Evolutionary conservation across 2,329 filamentous ascomycete species (phyloP).

Genomic region (Aureobasidium sp.): DNA sequence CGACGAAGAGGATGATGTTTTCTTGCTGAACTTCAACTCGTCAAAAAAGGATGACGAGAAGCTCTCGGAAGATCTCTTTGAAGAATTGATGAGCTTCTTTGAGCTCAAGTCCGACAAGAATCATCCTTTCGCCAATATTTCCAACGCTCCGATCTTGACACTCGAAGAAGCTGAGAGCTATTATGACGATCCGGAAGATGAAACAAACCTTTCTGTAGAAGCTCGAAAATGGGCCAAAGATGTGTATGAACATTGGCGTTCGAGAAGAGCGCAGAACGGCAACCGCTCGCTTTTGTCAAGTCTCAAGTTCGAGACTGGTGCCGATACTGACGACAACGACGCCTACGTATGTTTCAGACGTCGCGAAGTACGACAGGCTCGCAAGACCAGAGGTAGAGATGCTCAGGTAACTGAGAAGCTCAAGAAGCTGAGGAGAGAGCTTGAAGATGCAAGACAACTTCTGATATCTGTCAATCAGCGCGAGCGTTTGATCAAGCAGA

Average conservation of each 20-base stretch:
- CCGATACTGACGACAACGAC: conserved; percentile 90
- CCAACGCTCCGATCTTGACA: conserved; percentile 71
- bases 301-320: conserved; percentile 89
- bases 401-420: conserved; percentile 92
- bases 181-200: conserved; percentile 40
- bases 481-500: conserved; percentile 70
- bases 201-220: conserved; percentile 45
- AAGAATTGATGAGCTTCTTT: conserved; percentile 89
- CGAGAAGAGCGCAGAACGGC: conserved; percentile 55
- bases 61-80: conserved; percentile 85
- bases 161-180: conserved; percentile 54
- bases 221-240: conserved; percentile 60
- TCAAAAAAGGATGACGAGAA: conserved; percentile 53
- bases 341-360: conserved; percentile 97
- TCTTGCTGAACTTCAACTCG: conserved; percentile 75
- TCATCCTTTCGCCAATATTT: conserved; percentile 82
- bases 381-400: conserved; percentile 90
- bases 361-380: conserved; percentile 85
- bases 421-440: conserved; percentile 80
- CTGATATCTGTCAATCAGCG: conserved; percentile 71
- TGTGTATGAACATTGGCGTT: conserved; percentile 86
- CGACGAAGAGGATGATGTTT: conserved; percentile 81
- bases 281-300: conserved; percentile 68
- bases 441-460: conserved; percentile 80
- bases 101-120: conserved; percentile 78